Evolutionary conservation across 2,329 filamentous ascomycete genomes (phyloP), one percentile per base, ranked within the genome.

Genomic region (Hypoxylon sp.): DNA sequence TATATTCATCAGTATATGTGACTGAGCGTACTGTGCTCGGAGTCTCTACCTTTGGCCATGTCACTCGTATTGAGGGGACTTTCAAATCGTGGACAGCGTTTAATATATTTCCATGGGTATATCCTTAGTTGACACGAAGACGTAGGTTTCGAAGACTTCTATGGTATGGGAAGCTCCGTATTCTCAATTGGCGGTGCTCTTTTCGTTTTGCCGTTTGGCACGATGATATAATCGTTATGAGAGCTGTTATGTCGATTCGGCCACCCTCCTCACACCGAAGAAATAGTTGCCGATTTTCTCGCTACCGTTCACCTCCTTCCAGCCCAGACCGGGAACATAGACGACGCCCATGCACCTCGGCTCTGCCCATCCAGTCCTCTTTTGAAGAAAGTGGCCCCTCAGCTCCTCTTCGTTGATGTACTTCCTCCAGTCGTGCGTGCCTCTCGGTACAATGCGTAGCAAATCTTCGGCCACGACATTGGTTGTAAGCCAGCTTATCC

Each of bases 221-320:
- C 23, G 4, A 3, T 9, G 23, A 23, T 11, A 37, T n/a, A 38
- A 24, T 38, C 15, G 29, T 29, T 29, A 26, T 21, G 13, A 31
- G 7, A 10, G 13, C 18, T 18, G n/a, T 49, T 11, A 50, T 37
- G n/a, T 27, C 24, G 55, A 57, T 37, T 69, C 60, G 4, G 55
- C 48, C 1, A 58, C 38, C 45, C 59, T 70, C 27, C 70, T 66
- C 20, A 97, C 87, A 7, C 85, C 95, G 74, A 97, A 96, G 75
- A 99, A 98, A 77, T 98, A 99, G 74, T 99, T 99, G 8, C 94
- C 94, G 70, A 91, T 86, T 70, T 85, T 86, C 78, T 98, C 94
- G 68, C 92, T 90, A 2, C 91, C 90, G 20, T 77, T 74, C 3
- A 97, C 87, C 73, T 91, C 85, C 77, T 83, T 92, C 95, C 95